A percentile compares a stretch with the other conserved stretches of the same genome.
phyloP scores from a whole-genome alignment of 176 grass and related monocot species.

The Aegilops speltoides region DNA sequence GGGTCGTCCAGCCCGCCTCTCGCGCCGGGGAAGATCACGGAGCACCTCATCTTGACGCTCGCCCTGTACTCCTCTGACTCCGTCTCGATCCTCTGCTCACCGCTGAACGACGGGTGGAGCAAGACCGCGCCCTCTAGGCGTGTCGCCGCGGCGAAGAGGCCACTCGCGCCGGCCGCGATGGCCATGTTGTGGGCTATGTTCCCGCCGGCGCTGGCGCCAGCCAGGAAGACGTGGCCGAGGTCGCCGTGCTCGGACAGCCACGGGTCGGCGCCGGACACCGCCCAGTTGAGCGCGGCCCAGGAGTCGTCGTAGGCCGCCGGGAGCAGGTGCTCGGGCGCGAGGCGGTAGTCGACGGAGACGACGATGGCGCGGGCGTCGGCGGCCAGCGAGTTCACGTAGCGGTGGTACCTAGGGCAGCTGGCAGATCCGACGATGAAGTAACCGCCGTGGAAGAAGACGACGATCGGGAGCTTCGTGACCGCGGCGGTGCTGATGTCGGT shows the following conservation, averaged over 20 bases:
- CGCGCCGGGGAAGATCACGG: conserved; percentile 26
- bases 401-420: not conserved
- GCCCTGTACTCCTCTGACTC: not conserved
- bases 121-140: conserved; percentile 29
- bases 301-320: conserved; percentile 59
- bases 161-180: conserved; percentile 4
- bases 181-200: conserved; percentile 59
- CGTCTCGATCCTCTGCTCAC: conserved; percentile 3
- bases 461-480: conserved; percentile 21
- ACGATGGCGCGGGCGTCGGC: conserved; percentile 31
- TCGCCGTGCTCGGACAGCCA: conserved; percentile 64
- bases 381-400: conserved; percentile 46
- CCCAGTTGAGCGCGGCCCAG: conserved; percentile 56
- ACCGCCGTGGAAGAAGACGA: conserved; percentile 68
- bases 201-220: conserved; percentile 62
- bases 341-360: conserved; percentile 64
- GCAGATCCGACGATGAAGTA: conserved; percentile 50
- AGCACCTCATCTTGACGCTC: conserved; percentile 27
- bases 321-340: conserved; percentile 67
- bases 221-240: conserved; percentile 46
- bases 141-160: not conserved
- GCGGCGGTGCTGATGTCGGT: not conserved
- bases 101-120: conserved; percentile 36
- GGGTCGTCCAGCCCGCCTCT: conserved; percentile 42
- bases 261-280: conserved; percentile 31